These are phyloP conservation scores for Sporothrix dimorphospora DNA, from an alignment of 2,329 filamentous ascomycete species.

Conservation along the genomic window DNA sequence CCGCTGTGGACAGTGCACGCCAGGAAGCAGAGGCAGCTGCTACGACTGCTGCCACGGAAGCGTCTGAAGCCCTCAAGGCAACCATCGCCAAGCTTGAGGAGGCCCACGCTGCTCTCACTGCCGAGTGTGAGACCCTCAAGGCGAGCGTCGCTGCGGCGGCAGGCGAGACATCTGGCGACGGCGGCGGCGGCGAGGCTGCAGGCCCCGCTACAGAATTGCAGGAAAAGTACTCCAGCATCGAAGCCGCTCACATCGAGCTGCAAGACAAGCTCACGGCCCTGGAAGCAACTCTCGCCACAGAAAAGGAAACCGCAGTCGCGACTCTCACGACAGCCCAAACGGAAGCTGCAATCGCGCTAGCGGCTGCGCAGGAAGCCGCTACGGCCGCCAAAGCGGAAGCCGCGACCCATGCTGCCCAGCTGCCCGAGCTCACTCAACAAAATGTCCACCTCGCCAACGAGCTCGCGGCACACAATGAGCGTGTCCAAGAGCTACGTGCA, in stretches of 20 bases:
- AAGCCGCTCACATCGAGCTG: slow-evolving; percentile 17
- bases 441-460: neutral
- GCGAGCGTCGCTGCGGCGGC: neutral
- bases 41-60: neutral
- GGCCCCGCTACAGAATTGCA: slow-evolving; percentile 9
- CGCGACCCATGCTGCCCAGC: neutral
- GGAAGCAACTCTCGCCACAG: neutral
- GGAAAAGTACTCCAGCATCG: slow-evolving; percentile 19
- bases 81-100: slow-evolving; percentile 23
- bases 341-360: neutral
- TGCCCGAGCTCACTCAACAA: slow-evolving; percentile 6
- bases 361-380: neutral
- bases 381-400: neutral
- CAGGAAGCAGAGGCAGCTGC: neutral
- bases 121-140: slow-evolving; percentile 24
- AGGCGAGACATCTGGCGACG: neutral
- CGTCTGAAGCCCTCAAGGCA: neutral
- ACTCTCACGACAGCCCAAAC: neutral
- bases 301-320: neutral
- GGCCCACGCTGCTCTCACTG: neutral
- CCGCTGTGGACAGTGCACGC: slow-evolving; percentile 7
- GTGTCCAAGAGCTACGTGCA: slow-evolving; percentile 19
- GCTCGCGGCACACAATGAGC: neutral
- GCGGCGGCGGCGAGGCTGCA: neutral
- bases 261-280: neutral